Evolutionary conservation across 495 filamentous ascomycete genomes (phyloP), one percentile per base, ranked within the genome.

Genomic region (Penicillium angulare): DNA sequence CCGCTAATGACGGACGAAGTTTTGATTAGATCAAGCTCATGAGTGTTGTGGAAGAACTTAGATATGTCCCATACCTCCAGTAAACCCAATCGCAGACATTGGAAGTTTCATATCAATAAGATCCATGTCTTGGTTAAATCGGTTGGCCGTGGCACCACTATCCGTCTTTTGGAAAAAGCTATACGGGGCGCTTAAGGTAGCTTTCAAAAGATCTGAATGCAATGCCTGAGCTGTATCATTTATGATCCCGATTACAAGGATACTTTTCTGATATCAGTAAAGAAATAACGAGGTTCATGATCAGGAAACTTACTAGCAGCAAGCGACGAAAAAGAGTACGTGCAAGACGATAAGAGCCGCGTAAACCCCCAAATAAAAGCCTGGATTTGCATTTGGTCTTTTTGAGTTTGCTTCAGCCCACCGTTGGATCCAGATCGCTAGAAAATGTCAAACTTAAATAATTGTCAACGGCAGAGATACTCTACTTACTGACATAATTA

Each of bases 31-130:
- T n/a, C n/a, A n/a, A n/a, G n/a, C n/a, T n/a, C n/a, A n/a, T n/a
- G n/a, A n/a, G n/a, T n/a, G n/a, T n/a, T n/a, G n/a, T n/a, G n/a
- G n/a, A n/a, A n/a, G n/a, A n/a, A n/a, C n/a, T n/a, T n/a, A n/a
- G n/a, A n/a, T n/a, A n/a, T n/a, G 12, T 41, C 43, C 52, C 7
- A 3, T 44, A 50, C 27, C n/a, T 13, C 18, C 47, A 13, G 41
- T 21, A 33, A 39, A 24, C 12, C 50, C 38, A 23, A 47, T 41
- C 41, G 40, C 35, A 12, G 23, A 24, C 32, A 59, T 36, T 26
- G 68, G 64, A 22, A 71, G 43, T 33, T 47, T 53, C 54, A 64
- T 64, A 40, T 78, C 75, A 22, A 78, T 66, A 15, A 76, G 61
- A 10, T 52, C 53, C 15, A 77, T 59, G 50, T 78, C 74, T 46